Base-by-base conservation (phyloP, 2,329 filamentous ascomycete species). In the Dactylella cylindrospora region DNA sequence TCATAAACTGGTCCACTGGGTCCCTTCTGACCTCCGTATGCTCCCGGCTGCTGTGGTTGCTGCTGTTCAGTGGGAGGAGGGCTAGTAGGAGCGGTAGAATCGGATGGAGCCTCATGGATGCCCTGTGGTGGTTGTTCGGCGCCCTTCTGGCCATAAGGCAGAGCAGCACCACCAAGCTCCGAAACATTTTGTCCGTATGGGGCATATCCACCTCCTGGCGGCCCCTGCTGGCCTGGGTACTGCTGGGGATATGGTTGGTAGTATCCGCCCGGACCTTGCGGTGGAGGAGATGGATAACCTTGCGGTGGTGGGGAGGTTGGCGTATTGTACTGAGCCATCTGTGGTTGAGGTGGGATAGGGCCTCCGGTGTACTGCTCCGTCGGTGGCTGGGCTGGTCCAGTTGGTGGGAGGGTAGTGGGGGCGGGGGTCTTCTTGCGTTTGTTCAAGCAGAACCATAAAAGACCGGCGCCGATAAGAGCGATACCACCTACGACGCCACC, bases 301-400 rank as follows among this genome's bases (percentile, higher is more conserved):
- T 39, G 46, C 20, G 46, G n/a, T n/a, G n/a, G n/a, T n/a, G n/a
- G n/a, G n/a, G n/a, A n/a, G n/a, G n/a, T n/a, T n/a, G n/a, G n/a
- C n/a, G n/a, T n/a, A 6, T 15, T n/a, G 25, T 61, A 61, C 20
- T 53, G 47, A 5, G 47, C 47, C 55, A 61, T 61, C 26, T 53
- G 55, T 23, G 55, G 55, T 43, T 61, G 55, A n/a, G 55, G 55
- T 26, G 55, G 55, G 23, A 61, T 61, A 36, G 55, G 55, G 2
- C 55, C 55, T 35, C 55, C 55, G 7, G 55, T 61, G 20, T 61
- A 61, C 25, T 51, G 47, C 20, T 61, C 55, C 7, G 47, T 61
- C 31, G 52, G 47, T 29, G 44, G 44, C 31, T 36, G 43, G 49
- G 38, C 13, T 46, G 25, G 38, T 9, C n/a, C 35, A 3, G 31